Evolutionary conservation across 257 asterid species (phyloP).

Genomic region (Fraxinus americana): DNA sequence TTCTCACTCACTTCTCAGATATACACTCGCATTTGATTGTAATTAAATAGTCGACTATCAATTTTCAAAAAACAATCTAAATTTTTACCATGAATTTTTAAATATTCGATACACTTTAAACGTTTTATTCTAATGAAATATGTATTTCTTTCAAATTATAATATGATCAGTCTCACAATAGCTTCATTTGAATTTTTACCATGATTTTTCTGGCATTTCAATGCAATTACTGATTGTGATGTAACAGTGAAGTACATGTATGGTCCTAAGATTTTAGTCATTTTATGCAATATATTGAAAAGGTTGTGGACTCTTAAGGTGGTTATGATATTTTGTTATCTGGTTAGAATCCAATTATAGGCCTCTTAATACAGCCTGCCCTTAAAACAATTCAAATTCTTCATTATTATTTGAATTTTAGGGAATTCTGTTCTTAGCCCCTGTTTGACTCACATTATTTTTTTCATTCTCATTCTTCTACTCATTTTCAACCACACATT

Average conservation of each 20-base stretch:
- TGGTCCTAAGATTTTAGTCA: background rate
- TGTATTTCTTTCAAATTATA: background rate
- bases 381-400: background rate
- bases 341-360: background rate
- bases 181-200: background rate
- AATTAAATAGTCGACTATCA: background rate
- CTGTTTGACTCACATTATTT: too few relatives aligned
- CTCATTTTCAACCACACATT: too few relatives aligned
- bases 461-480: too few relatives aligned
- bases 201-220: background rate
- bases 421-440: background rate
- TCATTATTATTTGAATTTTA: background rate
- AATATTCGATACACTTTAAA: background rate
- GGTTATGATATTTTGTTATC: background rate
- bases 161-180: background rate
- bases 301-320: background rate
- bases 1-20: too few relatives aligned
- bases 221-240: background rate
- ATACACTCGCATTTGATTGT: background rate
- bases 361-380: background rate
- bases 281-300: background rate
- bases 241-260: background rate
- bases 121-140: too few relatives aligned
- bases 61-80: background rate
- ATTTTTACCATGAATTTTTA: too few relatives aligned